These are phyloP conservation scores for Pseudogymnoascus sp. DNA, from an alignment of 2,329 filamentous ascomycete species.

Conservation along the genomic window DNA sequence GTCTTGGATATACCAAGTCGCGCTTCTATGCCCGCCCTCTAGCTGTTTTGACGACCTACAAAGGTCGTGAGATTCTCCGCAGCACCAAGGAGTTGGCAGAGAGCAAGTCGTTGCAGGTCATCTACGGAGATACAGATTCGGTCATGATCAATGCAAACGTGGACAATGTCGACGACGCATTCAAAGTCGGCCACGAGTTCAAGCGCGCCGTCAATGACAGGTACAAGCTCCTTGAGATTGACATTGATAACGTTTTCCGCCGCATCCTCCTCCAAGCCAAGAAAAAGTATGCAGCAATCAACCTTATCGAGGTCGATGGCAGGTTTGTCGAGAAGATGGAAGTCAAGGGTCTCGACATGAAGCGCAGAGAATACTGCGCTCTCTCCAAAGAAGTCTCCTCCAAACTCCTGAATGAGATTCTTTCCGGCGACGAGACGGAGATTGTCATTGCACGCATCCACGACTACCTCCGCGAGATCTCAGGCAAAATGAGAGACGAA, in stretches of 20 bases:
- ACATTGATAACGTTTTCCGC: slow-evolving; percentile 95
- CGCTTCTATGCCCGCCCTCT: slow-evolving; percentile 94
- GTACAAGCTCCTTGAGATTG: slow-evolving; percentile 89
- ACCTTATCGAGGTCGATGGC: slow-evolving; percentile 80
- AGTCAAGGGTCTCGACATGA: slow-evolving; percentile 98
- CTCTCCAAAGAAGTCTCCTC: slow-evolving; percentile 92
- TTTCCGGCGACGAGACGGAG: slow-evolving; percentile 89
- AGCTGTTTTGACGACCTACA: slow-evolving; percentile 92
- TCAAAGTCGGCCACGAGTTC: slow-evolving; percentile 90
- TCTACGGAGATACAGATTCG: slow-evolving; percentile 97
- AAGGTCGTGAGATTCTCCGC: slow-evolving; percentile 92
- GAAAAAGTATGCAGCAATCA: slow-evolving; percentile 98
- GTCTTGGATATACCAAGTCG: slow-evolving; percentile 91
- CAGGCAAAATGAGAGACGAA: slow-evolving; percentile 76
- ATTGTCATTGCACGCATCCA: slow-evolving; percentile 83
- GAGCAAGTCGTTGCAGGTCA: slow-evolving; percentile 82
- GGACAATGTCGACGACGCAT: slow-evolving; percentile 80
- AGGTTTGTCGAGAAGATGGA: slow-evolving; percentile 93
- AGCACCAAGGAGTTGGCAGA: slow-evolving; percentile 96
- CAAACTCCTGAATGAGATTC: slow-evolving; percentile 83
- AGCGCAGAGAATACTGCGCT: slow-evolving; percentile 89
- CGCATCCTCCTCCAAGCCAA: slow-evolving; percentile 91
- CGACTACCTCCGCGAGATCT: slow-evolving; percentile 81
- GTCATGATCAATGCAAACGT: slow-evolving; percentile 99
- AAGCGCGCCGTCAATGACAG: slow-evolving; percentile 90